Evolutionary conservation across 1,284 basidiomycete species (phyloP), one percentile per base, ranked within the genome.

Genomic region (Boletus semigastroideus): DNA sequence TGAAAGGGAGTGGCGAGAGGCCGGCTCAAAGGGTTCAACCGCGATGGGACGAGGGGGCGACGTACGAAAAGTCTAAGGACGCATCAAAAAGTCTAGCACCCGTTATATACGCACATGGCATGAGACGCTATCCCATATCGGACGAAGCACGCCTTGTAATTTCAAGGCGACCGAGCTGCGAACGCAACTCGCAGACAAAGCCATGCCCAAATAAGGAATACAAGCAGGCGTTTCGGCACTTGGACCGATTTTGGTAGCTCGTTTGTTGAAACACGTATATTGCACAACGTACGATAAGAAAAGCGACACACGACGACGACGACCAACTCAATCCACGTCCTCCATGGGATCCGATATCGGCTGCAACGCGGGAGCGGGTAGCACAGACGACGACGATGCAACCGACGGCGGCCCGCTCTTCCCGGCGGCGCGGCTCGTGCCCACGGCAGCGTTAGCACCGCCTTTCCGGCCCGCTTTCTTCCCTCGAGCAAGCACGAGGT

Each of bases 401-500:
- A 20, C 50, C 0, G 41, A 3, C 0, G n/a, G 33, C 4, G 50
- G 22, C 20, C 1, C 7, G 0, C 42, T 28, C 4, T 5, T 33
- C 22, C 2, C 5, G 1, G 34, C 41, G 8, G 45, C 11, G 5
- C 11, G 31, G 41, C 36, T 33, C 41, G 46, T 22, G 42, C 27
- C 41, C n/a, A 33, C 33, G 4, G n/a, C n/a, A n/a, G n/a, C n/a
- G n/a, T n/a, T n/a, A 13, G 47, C 5, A 17, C 31, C 13, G 10
- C 42, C 41, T 2, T 20, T 33, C 19, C 30, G 43, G 13, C 19
- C 5, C 13, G 37, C 27, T 46, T 61, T 59, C 47, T 61, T 59
- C 27, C 56, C 58, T 39, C 55, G 61, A 7, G 47, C 19, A 11
- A 44, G 33, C 38, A 69, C 76, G 56, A 77, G 73, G 27, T 74